Conservation (phyloP, 2,329 filamentous ascomycete genomes). For the Fusarium goolgardi region DNA sequence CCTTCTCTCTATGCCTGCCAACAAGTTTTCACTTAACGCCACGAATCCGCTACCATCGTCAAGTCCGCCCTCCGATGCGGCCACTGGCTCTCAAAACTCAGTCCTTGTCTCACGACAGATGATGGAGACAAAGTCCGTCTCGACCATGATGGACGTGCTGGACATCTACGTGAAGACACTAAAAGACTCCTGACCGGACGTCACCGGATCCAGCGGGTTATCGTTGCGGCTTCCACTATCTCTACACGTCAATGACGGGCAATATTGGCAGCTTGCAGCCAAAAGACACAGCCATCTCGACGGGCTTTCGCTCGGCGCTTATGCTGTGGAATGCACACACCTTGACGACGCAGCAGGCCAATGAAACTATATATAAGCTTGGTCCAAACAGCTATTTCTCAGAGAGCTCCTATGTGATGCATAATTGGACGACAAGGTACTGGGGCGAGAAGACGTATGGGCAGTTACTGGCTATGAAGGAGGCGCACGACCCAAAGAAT, state of each 20-base stretch:
- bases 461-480: conserved; percentile 9
- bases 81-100: conserved; percentile 10
- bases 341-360: background rate
- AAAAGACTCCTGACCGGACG: background rate
- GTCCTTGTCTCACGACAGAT: conserved; percentile 7
- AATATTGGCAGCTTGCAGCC: conserved; percentile 1
- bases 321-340: conserved; percentile 13
- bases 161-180: background rate
- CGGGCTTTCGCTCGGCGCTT: conserved; percentile 3
- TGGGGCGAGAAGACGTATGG: conserved; percentile 1
- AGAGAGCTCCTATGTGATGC: conserved; percentile 16
- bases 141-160: conserved; percentile 14
- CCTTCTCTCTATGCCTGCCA: background rate
- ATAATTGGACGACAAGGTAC: conserved; percentile 12
- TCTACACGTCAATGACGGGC: conserved; percentile 3
- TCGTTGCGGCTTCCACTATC: conserved; percentile 13
- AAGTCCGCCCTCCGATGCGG: background rate
- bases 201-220: background rate
- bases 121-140: conserved; percentile 2
- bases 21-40: background rate
- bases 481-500: conserved; percentile 2
- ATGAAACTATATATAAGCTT: conserved; percentile 13
- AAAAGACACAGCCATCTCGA: background rate
- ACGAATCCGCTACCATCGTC: background rate
- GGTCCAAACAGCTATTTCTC: conserved; percentile 7